Evolutionary conservation across 108 stramenopile genomes (phyloP), one percentile per base, ranked within the genome.

Genomic region (Skeletonema tropicum): DNA sequence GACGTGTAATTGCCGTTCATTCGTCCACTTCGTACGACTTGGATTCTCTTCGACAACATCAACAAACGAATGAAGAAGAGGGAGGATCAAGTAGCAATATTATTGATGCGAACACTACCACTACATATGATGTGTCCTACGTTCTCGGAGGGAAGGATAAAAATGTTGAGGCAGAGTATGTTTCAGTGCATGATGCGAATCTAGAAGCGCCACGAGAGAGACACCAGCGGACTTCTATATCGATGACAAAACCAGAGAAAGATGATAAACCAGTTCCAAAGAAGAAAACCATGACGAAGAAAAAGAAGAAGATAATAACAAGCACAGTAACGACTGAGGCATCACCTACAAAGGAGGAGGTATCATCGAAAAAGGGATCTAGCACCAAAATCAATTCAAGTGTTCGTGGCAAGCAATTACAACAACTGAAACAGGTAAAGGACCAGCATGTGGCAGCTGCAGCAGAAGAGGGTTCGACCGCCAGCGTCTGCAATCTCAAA

Each of bases 71-170:
- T 9, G 10, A 25, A 55, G 52, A 55, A 9, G 52, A 55, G 52
- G 52, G 52, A 23, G 52, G 23, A 55, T 21, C 21, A 55, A 55
- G 23, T 55, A 55, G 25, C 23, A 55, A 23, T 55, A 25, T 55
- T 55, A 55, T 55, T 55, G 52, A 55, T 55, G 52, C 52, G n/a
- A 25, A 23, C 52, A 55, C 52, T 8, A 23, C 52, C 52, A 23
- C 61, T 32, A 62, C 75, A 57, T 91, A 88, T 69, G 80, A 91
- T 74, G 85, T 91, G 0, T 57, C 77, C 11, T 91, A 91, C 42
- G 68, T 91, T 46, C 46, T 91, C 48, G 90, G 90, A 26, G 90
- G 90, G 35, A 82, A 65, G 33, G 90, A 91, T 59, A 82, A 65
- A 30, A 61, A 74, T 11, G 83, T 91, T 7, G 90, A 88, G 58